phyloP scores from a whole-genome alignment of 2,329 filamentous ascomycete genomes.

The Talaromyces sp. region DNA sequence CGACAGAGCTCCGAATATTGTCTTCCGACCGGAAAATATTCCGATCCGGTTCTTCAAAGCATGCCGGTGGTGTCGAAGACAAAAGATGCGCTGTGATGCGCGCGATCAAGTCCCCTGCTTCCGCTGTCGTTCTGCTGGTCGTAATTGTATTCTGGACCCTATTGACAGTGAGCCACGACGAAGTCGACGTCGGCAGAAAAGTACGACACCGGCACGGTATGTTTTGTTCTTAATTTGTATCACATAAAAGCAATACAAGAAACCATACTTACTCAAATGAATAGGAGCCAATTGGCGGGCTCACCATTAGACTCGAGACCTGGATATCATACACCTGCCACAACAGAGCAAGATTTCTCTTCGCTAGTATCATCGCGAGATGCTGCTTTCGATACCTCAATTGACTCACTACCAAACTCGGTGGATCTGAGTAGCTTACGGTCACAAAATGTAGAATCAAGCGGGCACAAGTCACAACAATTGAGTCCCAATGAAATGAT shows the following conservation, averaged over 20 bases:
- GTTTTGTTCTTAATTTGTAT: conserved; percentile 11
- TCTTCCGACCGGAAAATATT: conserved; percentile 30
- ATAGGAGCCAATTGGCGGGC: not conserved
- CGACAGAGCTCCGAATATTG: conserved; percentile 28
- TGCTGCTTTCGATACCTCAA: not conserved
- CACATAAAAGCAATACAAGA: not conserved
- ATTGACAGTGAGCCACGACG: conserved; percentile 27
- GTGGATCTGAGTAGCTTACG: conserved; percentile 13
- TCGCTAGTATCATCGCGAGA: conserved; percentile 22
- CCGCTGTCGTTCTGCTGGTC: conserved; percentile 32
- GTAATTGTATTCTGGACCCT: conserved; percentile 34
- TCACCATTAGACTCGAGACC: conserved; percentile 13
- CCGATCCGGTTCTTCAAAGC: conserved; percentile 34
- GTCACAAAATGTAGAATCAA: conserved; percentile 26
- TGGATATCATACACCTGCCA: conserved; percentile 25
- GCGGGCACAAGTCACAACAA: conserved; percentile 32
- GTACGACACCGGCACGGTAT: conserved; percentile 26
- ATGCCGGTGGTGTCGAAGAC: conserved; percentile 35
- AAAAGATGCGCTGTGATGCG: conserved; percentile 37
- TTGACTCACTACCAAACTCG: conserved; percentile 1
- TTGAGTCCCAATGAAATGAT: conserved; percentile 37
- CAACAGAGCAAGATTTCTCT: conserved; percentile 27
- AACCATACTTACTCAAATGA: not conserved
- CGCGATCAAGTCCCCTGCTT: conserved; percentile 35
- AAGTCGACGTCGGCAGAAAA: conserved; percentile 24